Percentiles rank a stretch among this genome's conserved stretches.
Evolutionary conservation across 2,329 filamentous ascomycete genomes (phyloP).

Genomic region (Fusarium bulbicola): DNA sequence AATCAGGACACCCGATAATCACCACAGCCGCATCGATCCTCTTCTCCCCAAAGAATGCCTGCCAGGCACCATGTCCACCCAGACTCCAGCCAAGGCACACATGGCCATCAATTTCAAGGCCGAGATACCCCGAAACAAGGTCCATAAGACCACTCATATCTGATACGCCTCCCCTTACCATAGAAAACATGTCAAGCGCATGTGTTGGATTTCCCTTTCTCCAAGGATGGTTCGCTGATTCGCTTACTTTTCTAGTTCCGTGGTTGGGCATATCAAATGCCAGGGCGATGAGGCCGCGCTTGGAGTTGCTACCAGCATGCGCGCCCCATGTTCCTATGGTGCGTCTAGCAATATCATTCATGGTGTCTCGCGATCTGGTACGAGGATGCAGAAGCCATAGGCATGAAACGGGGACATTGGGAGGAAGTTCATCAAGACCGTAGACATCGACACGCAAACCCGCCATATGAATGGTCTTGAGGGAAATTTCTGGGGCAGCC

Average conservation of each 20-base stretch:
- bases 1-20: conserved; percentile 91
- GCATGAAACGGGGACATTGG: conserved; percentile 69
- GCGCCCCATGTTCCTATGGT: conserved; percentile 75
- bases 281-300: conserved; percentile 76
- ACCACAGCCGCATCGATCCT: conserved; percentile 81
- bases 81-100: conserved; percentile 84
- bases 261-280: conserved; percentile 96
- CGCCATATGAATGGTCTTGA: conserved; percentile 74
- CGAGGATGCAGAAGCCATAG: conserved; percentile 94
- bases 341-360: conserved; percentile 77
- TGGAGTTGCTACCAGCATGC: conserved; percentile 40
- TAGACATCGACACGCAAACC: conserved; percentile 84
- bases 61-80: conserved; percentile 90
- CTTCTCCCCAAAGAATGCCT: conserved; percentile 79
- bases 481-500: conserved; percentile 64
- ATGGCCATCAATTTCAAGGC: conserved; percentile 65
- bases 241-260: conserved; percentile 74
- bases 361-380: conserved; percentile 73
- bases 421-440: conserved; percentile 77
- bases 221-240: conserved; percentile 80
- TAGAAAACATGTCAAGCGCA: conserved; percentile 90
- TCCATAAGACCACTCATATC: conserved; percentile 82
- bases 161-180: conserved; percentile 75
- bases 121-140: conserved; percentile 77
- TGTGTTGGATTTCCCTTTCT: conserved; percentile 79